Conservation (phyloP, 75 land plant genomes). For the Pinus albicaulis region DNA sequence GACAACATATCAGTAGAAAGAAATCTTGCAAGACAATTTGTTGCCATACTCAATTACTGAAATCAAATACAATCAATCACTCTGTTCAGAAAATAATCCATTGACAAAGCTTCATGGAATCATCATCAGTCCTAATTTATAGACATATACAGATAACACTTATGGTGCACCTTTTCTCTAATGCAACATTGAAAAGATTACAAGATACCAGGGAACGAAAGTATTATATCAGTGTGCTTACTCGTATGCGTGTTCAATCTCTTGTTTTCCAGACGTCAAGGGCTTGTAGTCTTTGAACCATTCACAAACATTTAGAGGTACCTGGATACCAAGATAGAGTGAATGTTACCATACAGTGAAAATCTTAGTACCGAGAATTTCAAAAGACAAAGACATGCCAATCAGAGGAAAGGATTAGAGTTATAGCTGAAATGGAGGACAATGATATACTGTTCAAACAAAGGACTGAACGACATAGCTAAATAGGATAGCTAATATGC, state of each 20-base stretch:
- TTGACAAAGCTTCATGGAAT: not conserved
- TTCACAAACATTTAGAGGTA: conserved; percentile 80
- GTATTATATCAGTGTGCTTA: conserved; percentile 27
- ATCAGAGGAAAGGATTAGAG: not conserved
- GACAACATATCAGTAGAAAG: not conserved
- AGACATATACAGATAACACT: not conserved
- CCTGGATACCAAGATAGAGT: conserved; percentile 29
- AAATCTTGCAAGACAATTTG: not conserved
- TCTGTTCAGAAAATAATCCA: not conserved
- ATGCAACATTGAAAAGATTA: not conserved
- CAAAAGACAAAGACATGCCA: not conserved
- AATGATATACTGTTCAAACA: not conserved
- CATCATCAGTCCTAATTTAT: not conserved
- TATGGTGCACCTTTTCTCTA: not conserved
- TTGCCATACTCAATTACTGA: not conserved
- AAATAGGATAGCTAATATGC: not conserved
- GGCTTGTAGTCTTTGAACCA: conserved; percentile 94
- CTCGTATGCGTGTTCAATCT: conserved; percentile 86
- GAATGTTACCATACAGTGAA: not conserved
- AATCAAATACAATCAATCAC: not conserved
- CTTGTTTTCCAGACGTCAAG: conserved; percentile 59
- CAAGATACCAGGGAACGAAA: not conserved
- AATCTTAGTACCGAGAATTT: not conserved
- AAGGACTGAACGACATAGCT: not conserved
- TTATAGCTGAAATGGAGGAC: not conserved